Evolutionary conservation across 176 grass and related monocot genomes (phyloP).

Genomic region (Leersia perrieri): DNA sequence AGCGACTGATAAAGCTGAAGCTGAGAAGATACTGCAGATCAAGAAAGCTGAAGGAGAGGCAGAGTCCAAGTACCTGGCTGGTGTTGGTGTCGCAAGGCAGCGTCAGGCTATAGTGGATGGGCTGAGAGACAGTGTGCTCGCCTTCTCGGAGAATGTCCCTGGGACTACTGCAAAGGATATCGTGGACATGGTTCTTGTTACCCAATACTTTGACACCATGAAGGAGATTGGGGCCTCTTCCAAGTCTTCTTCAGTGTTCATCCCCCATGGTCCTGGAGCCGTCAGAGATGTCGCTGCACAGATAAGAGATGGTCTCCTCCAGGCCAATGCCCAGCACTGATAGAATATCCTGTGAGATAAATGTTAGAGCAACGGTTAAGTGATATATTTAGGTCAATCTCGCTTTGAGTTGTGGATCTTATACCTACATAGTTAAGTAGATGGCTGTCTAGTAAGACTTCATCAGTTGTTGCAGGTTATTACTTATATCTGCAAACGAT

Average conservation of each 20-base stretch:
- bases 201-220: conserved; percentile 64
- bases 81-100: conserved; percentile 60
- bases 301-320: conserved; percentile 58
- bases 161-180: conserved; percentile 51
- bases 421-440: conserved; percentile 1
- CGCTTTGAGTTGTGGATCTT: conserved; percentile 1
- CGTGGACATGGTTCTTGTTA: conserved; percentile 63
- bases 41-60: conserved; percentile 63
- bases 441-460: neutral
- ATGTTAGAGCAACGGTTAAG: neutral
- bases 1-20: conserved; percentile 61
- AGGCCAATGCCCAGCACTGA: conserved; percentile 9
- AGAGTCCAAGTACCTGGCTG: conserved; percentile 63
- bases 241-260: conserved; percentile 59
- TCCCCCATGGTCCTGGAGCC: conserved; percentile 55
- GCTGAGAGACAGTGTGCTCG: conserved; percentile 58
- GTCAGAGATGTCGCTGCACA: conserved; percentile 44
- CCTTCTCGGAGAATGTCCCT: conserved; percentile 69
- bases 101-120: conserved; percentile 59
- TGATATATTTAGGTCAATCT: neutral
- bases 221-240: conserved; percentile 62
- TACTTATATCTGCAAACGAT: neutral
- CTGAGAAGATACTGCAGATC: conserved; percentile 65
- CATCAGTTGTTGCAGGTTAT: neutral
- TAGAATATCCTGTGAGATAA: neutral